These are phyloP conservation scores for Halophytophthora polymorphica DNA, from an alignment of 352 stramenopile species.

Conservation along the genomic window DNA sequence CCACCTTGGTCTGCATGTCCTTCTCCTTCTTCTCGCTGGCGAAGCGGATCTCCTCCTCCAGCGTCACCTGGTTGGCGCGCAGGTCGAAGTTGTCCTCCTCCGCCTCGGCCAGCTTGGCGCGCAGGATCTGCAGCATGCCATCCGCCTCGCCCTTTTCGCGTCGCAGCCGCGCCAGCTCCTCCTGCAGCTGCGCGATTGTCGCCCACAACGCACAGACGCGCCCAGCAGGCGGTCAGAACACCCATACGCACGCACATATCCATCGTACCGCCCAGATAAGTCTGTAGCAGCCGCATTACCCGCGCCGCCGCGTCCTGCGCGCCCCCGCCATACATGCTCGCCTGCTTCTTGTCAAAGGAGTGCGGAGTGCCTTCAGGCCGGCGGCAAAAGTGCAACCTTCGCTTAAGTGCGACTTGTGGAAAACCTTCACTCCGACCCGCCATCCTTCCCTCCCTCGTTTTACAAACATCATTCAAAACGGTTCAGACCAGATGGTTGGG, in stretches of 20 bases:
- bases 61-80: conserved; percentile 39
- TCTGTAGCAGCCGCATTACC: background rate
- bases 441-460: too few species aligned
- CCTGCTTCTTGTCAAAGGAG: background rate
- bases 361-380: background rate
- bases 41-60: conserved; percentile 48
- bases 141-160: conserved; percentile 48
- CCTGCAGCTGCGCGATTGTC: conserved; percentile 17
- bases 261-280: background rate
- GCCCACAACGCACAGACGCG: too few species aligned
- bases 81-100: conserved; percentile 73
- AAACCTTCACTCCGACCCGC: too few species aligned
- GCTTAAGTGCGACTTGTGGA: background rate
- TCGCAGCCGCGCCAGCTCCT: conserved; percentile 37
- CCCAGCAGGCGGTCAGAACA: too few species aligned
- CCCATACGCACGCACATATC: background rate
- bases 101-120: conserved; percentile 36
- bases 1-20: conserved; percentile 37
- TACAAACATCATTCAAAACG: too few species aligned
- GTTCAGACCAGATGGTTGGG: too few species aligned
- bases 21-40: conserved; percentile 39
- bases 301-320: background rate
- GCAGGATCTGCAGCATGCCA: conserved; percentile 56
- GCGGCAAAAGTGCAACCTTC: background rate
- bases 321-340: background rate